Conservation (phyloP, 352 stramenopile species). For the Globisporangium perplexum region DNA sequence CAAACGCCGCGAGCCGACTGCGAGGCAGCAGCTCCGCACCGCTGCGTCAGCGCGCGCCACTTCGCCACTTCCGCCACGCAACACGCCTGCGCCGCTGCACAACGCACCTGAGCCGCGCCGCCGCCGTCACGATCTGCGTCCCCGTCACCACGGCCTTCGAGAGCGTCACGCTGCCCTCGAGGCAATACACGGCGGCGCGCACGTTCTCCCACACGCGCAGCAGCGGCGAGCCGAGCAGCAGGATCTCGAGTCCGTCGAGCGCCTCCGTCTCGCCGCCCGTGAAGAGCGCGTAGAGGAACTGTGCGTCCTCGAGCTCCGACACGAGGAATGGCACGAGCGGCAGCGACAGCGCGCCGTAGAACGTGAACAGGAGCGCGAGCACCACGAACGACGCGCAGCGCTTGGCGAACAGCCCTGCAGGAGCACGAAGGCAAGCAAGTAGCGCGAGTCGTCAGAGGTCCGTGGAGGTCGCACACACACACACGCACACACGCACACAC, state of each 20-base stretch:
- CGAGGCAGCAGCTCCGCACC: conserved; percentile 23
- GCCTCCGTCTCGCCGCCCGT: conserved; percentile 29
- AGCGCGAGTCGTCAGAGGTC: too few species aligned
- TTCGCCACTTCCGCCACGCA: too few species aligned
- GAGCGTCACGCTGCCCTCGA: conserved; percentile 61
- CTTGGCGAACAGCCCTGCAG: conserved; percentile 45
- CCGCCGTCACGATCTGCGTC: conserved; percentile 47
- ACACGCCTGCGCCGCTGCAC: too few species aligned
- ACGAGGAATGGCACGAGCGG: conserved; percentile 54
- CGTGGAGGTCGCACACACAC: conserved; percentile 3
- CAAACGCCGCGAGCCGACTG: conserved; percentile 7
- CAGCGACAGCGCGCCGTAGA: conserved; percentile 46
- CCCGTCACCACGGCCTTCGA: conserved; percentile 52
- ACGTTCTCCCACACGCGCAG: conserved; percentile 70
- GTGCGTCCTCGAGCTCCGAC: conserved; percentile 34
- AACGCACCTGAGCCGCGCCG: conserved; percentile 42
- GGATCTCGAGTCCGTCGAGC: conserved; percentile 61
- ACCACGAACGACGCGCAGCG: conserved; percentile 60
- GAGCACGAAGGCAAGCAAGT: too few species aligned
- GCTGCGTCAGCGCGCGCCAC: conserved; percentile 4
- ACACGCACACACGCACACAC: too few species aligned
- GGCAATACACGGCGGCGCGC: conserved; percentile 59
- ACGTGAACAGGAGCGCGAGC: conserved; percentile 36
- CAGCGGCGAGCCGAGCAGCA: conserved; percentile 64
- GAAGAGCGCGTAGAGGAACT: conserved; percentile 27